Conservation (phyloP, 1,284 basidiomycete species). For the Sporisorium iseilematis-ciliati region DNA sequence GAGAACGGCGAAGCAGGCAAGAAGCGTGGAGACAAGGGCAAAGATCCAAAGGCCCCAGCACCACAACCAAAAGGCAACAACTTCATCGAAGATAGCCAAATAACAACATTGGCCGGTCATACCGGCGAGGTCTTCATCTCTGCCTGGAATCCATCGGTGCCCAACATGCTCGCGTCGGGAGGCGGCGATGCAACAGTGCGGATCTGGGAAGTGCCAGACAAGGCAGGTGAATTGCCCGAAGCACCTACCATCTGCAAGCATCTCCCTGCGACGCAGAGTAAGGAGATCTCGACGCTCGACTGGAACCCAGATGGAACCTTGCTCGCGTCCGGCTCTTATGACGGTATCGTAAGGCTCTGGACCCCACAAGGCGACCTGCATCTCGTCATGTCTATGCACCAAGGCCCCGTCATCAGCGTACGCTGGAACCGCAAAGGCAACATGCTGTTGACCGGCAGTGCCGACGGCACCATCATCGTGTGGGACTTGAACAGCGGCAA, state of each 20-base stretch:
- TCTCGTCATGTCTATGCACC: constrained; percentile 70
- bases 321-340: constrained; percentile 68
- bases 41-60: constrained; percentile 44
- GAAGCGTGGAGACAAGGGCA: constrained; percentile 48
- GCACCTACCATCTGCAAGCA: constrained; percentile 67
- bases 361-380: constrained; percentile 69
- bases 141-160: constrained; percentile 69
- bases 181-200: constrained; percentile 69
- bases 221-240: constrained; percentile 38
- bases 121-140: constrained; percentile 66
- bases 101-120: constrained; percentile 61
- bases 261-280: constrained; percentile 65
- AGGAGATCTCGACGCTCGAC: constrained; percentile 67
- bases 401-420: constrained; percentile 68
- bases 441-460: constrained; percentile 65
- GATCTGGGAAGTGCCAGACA: constrained; percentile 67
- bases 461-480: constrained; percentile 68
- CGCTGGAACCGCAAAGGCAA: constrained; percentile 69
- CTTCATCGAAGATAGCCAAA: constrained; percentile 43
- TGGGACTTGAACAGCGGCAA: constrained; percentile 69
- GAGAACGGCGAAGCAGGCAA: constrained; percentile 47
- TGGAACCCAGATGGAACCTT: constrained; percentile 70
- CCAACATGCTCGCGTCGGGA: constrained; percentile 66
- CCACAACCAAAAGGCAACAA: constrained; percentile 48
- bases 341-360: constrained; percentile 69